Evolutionary conservation across 352 stramenopile species (phyloP).

Genomic region (Globisporangium carolinianum): DNA sequence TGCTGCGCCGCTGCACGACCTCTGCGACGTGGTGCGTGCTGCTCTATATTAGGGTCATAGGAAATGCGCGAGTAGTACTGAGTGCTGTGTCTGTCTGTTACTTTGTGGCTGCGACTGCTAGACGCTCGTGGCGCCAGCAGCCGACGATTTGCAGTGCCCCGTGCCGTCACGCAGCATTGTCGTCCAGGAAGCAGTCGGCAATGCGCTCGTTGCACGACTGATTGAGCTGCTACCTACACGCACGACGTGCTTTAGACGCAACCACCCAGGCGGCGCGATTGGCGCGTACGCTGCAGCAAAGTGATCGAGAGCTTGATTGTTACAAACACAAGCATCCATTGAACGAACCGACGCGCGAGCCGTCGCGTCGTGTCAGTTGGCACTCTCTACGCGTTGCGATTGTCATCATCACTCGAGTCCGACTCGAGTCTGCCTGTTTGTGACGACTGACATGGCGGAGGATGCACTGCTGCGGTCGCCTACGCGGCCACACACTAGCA

Average conservation of each 20-base stretch:
- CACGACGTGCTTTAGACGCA: conserved; percentile 29
- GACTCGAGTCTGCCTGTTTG: too few species aligned
- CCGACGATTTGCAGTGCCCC: conserved; percentile 39
- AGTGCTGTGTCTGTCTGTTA: too few species aligned
- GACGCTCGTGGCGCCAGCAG: conserved; percentile 34
- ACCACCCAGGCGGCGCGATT: conserved; percentile 70
- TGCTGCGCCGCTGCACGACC: conserved; percentile 23
- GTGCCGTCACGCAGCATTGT: conserved; percentile 77
- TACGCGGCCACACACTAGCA: conserved; percentile 11
- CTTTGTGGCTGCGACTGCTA: conserved; percentile 8
- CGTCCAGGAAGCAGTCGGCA: conserved; percentile 70
- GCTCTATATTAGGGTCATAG: too few species aligned
- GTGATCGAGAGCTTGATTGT: too few species aligned
- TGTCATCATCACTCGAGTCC: too few species aligned
- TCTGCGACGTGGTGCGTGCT: conserved; percentile 29
- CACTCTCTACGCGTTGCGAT: too few species aligned
- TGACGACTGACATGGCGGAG: too few species aligned
- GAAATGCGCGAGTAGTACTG: too few species aligned
- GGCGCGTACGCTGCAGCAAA: conserved; percentile 10
- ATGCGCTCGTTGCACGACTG: conserved; percentile 62
- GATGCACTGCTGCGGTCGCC: not conserved
- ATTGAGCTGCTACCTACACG: conserved; percentile 28
- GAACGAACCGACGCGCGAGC: too few species aligned
- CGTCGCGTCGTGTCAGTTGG: too few species aligned
- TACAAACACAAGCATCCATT: too few species aligned